Evolutionary conservation across 257 asterid genomes (phyloP).

Genomic region (Nicotiana sylvestris): DNA sequence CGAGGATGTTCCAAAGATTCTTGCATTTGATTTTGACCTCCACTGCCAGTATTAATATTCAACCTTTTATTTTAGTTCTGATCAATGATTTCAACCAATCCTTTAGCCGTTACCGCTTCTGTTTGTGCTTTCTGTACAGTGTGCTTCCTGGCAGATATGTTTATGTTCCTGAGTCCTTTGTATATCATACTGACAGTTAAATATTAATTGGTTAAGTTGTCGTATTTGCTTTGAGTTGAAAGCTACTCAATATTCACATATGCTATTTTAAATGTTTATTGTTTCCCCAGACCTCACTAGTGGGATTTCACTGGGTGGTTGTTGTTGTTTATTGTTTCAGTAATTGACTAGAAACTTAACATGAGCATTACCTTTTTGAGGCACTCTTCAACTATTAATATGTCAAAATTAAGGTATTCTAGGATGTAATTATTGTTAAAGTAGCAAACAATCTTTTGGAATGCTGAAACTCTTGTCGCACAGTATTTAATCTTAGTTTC

Average conservation of each 20-base stretch:
- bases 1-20: background rate
- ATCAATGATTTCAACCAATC: background rate
- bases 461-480: background rate
- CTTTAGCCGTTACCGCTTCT: background rate
- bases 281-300: background rate
- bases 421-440: background rate
- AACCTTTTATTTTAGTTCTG: background rate
- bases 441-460: background rate
- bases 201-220: background rate
- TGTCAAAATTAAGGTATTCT: background rate
- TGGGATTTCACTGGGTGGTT: too few relatives aligned
- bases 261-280: background rate
- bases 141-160: background rate
- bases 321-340: background rate
- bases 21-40: conserved; percentile 8
- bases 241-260: background rate
- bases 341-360: background rate
- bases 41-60: background rate
- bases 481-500: background rate
- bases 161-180: background rate
- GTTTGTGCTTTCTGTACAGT: background rate
- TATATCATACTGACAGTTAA: background rate
- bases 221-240: background rate
- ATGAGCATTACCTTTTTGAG: background rate
- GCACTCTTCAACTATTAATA: background rate